Percentiles rank a stretch among this genome's conserved stretches.
phyloP scores from a whole-genome alignment of 2,329 filamentous ascomycete genomes.

The Cladosporium cucumerinum region DNA sequence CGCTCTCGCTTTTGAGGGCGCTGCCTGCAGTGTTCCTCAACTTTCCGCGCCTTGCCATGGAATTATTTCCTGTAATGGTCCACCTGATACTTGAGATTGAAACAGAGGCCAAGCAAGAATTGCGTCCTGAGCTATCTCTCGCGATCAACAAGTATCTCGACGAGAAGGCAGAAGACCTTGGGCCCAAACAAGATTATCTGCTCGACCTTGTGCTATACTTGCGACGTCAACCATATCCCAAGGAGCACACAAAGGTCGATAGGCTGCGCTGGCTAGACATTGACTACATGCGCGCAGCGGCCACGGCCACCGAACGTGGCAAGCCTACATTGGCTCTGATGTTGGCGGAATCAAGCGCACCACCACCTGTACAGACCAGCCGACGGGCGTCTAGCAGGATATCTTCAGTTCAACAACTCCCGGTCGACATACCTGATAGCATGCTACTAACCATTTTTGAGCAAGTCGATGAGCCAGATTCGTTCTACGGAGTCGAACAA shows the following conservation, averaged over 20 bases:
- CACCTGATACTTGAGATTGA: conserved; percentile 75
- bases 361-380: conserved; percentile 38
- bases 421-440: conserved; percentile 52
- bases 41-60: conserved; percentile 62
- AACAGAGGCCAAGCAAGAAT: conserved; percentile 56
- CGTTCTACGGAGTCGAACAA: conserved; percentile 88
- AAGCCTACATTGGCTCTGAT: conserved; percentile 86
- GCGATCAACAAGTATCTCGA: conserved; percentile 64
- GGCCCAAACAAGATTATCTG: conserved; percentile 66
- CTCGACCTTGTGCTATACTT: conserved; percentile 82
- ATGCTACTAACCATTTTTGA: conserved; percentile 80
- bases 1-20: background rate
- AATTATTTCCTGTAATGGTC: conserved; percentile 69
- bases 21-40: conserved; percentile 6
- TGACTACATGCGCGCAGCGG: conserved; percentile 66
- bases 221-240: conserved; percentile 71
- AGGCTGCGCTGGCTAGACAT: conserved; percentile 82
- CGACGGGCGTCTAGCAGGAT: conserved; percentile 26
- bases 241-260: conserved; percentile 75
- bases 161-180: conserved; percentile 44
- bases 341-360: conserved; percentile 60
- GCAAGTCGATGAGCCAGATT: conserved; percentile 91
- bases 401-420: conserved; percentile 32
- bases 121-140: conserved; percentile 63
- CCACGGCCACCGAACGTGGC: conserved; percentile 70